Evolutionary conservation across 2,329 filamentous ascomycete genomes (phyloP), one percentile per base, ranked within the genome.

Genomic region (Nigrospora sphaerica): DNA sequence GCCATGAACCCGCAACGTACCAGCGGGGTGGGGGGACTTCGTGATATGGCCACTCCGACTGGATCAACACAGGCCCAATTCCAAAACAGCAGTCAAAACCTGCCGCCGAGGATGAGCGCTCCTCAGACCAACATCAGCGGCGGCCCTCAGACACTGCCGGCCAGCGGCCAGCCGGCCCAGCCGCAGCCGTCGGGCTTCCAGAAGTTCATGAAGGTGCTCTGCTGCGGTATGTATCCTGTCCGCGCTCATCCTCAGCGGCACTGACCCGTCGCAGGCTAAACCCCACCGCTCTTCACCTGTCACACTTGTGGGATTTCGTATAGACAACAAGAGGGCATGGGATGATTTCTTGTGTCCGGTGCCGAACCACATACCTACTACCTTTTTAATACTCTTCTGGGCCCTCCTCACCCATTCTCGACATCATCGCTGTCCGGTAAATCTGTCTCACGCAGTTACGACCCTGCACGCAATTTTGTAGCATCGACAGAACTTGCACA

Each of bases 41-140:
- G 83, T 66, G 88, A 95, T 66, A 81, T 86, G 66, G 81, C 82
- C 62, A 92, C 91, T 54, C 88, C 90, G 57, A 85, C 91, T 63
- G 88, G 86, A 59, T 95, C 89, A 63, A 96, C 89, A 54, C 88
- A 95, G 69, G 92, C 92, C 56, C 92, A 96, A 65, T 96, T 95
- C 77, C 90, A 95, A 73, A 92, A 89, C 77, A 95, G 89, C 72
- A 88, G 86, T 62, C 88, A 89, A 66, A 93, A 95, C 67, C 78
- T 95, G 54, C 80, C 86, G 59, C 74, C 83, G 56, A 74, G 77
- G 53, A 77, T 79, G 62, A 28, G 23, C 23, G 78, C 77, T 50
- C 73, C 77, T 51, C 80, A 83, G 61, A 73, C 76, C 48, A 78
- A 75, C 49, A 73, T 81, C 71, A 45, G 28, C 13, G 37, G 37